Evolutionary conservation across 129 eudicot species (phyloP).

Genomic region (Flaveria bidentis): DNA sequence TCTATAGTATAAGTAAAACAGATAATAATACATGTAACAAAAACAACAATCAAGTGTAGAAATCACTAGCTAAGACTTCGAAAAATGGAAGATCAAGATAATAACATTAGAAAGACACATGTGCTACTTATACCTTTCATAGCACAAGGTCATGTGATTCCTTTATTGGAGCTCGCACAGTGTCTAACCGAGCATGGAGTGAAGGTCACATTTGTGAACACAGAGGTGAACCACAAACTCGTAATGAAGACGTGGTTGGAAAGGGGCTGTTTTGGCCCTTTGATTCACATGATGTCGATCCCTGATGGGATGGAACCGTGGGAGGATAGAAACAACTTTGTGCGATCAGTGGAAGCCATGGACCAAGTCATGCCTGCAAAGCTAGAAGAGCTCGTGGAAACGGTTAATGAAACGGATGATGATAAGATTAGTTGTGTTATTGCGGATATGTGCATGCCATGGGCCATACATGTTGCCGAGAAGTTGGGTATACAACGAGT

Average conservation of each 20-base stretch:
- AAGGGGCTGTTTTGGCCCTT: background rate
- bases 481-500: slow-evolving; percentile 40
- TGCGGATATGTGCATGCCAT: slow-evolving; percentile 43
- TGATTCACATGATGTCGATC: slow-evolving; percentile 21
- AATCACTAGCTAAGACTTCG: background rate
- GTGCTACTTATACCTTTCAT: slow-evolving; percentile 42
- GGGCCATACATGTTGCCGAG: slow-evolving; percentile 45
- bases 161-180: slow-evolving; percentile 46
- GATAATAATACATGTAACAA: background rate
- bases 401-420: slow-evolving; percentile 15
- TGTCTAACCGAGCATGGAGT: slow-evolving; percentile 37
- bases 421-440: slow-evolving; percentile 43
- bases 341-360: slow-evolving; percentile 25
- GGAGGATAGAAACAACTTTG: slow-evolving; percentile 37
- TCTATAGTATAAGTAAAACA: background rate
- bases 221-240: slow-evolving; percentile 17
- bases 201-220: slow-evolving; percentile 31
- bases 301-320: slow-evolving; percentile 37
- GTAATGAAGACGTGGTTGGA: background rate
- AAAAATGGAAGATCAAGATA: background rate
- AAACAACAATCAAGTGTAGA: background rate
- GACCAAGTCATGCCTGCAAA: slow-evolving; percentile 36
- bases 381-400: slow-evolving; percentile 39
- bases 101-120: slow-evolving; percentile 30
- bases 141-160: slow-evolving; percentile 56